Evolutionary conservation across 1,284 basidiomycete genomes (phyloP), one percentile per base, ranked within the genome.

Genomic region (Anthracocystis panici-leucophaei): DNA sequence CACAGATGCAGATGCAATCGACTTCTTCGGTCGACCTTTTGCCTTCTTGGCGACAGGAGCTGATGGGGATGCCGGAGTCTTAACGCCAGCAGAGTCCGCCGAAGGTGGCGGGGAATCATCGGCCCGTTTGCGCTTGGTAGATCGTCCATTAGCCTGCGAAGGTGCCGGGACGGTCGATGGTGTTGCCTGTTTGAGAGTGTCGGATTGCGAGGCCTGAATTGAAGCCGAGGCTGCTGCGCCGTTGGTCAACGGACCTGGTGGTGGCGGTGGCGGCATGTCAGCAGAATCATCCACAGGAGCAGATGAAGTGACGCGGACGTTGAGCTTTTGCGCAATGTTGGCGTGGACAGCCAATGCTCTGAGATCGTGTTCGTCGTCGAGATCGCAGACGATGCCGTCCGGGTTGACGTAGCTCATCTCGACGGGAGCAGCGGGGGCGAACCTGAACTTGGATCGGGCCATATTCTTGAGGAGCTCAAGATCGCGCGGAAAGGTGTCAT

Each of bases 291-390:
- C 9, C 11, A 41, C 14, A 31, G 11, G 52, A 20, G 42, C 50
- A 12, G 63, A 49, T 2, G 64, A 57, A 21, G 51, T 58, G 45
- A 77, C 70, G 20, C 64, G 55, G 27, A 80, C 58, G 18, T 60
- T 70, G 44, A 78, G 63, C 33, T 65, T 71, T 12, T 55, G 57
- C 18, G 64, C 59, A 33, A 67, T 48, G 21, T 65, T 60, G 9
- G 78, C 78, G 57, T 78, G 71, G 14, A 65, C 67, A 18, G 63
- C 74, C 31, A 80, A 63, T 3, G 78, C 78, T 23, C 63, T 65
- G 25, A 80, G 67, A 45, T 80, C 78, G 35, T 77, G 57, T 18
- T 65, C 62, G 41, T 80, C 78, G 21, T 80, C 74, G 11, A 80
- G 62, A 20, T 76, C 73, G 44, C 75, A 75, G 6, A 62, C n/a